Percentiles rank a stretch among this genome's conserved stretches.
Evolutionary conservation across 495 filamentous ascomycete genomes (phyloP).

Genomic region (Hypoxylon fuscum): DNA sequence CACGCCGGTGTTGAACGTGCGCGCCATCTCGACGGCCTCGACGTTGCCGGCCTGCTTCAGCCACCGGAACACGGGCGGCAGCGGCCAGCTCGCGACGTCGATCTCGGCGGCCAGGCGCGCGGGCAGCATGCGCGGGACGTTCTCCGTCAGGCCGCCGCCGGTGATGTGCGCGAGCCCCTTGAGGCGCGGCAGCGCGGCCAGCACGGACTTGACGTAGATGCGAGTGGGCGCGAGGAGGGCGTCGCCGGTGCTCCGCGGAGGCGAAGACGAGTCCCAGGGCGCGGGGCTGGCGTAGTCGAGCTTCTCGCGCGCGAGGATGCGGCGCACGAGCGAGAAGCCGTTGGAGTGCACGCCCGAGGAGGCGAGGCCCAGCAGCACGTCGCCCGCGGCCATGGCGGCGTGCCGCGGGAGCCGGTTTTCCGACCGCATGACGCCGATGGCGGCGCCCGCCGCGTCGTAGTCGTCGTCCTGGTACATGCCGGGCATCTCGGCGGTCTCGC

Average conservation of each 20-base stretch:
- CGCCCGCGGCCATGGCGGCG: constrained; percentile 77
- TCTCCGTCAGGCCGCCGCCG: constrained; percentile 89
- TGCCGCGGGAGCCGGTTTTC: constrained; percentile 77
- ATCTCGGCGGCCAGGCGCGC: constrained; percentile 75
- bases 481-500: constrained; percentile 98
- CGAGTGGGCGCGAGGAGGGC: constrained; percentile 80
- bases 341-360: constrained; percentile 92
- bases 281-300: constrained; percentile 72
- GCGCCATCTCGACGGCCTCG: constrained; percentile 76
- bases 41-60: constrained; percentile 81
- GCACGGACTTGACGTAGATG: constrained; percentile 80
- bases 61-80: constrained; percentile 84
- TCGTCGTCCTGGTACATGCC: constrained; percentile 83
- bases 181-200: constrained; percentile 70
- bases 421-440: constrained; percentile 81
- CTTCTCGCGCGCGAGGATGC: constrained; percentile 78
- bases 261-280: constrained; percentile 69
- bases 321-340: constrained; percentile 92
- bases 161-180: constrained; percentile 97
- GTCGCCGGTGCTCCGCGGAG: constrained; percentile 75
- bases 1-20: constrained; percentile 93
- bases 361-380: constrained; percentile 82
- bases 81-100: constrained; percentile 74
- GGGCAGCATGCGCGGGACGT: constrained; percentile 93
- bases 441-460: constrained; percentile 90